Evolutionary conservation across 2,329 filamentous ascomycete species (phyloP).

Genomic region (Pyrenophora tritici-repentis): DNA sequence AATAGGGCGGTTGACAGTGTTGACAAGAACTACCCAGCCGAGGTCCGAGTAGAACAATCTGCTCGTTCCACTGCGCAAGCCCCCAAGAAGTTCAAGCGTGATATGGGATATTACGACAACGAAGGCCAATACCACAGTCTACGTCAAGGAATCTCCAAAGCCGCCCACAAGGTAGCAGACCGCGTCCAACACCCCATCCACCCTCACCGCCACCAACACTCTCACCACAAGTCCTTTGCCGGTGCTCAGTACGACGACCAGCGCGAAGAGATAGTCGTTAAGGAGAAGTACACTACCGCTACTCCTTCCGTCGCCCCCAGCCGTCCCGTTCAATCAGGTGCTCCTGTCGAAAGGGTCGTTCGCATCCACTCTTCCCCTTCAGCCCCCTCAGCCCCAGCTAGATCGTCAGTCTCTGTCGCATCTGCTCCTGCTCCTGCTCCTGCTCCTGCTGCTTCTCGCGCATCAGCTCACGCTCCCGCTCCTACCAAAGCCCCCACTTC

Average conservation of each 20-base stretch:
- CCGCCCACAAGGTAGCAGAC: constrained; percentile 58
- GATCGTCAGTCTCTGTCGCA: constrained; percentile 58
- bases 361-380: constrained; percentile 48
- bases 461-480: constrained; percentile 21
- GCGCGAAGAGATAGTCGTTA: constrained; percentile 55
- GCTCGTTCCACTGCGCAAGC: constrained; percentile 59
- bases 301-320: constrained; percentile 35
- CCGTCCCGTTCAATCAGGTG: constrained; percentile 46
- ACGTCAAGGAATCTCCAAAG: constrained; percentile 71
- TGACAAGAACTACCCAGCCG: constrained; percentile 47
- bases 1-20: constrained; percentile 42
- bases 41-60: constrained; percentile 58
- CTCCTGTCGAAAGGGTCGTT: constrained; percentile 40
- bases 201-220: constrained; percentile 58
- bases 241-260: constrained; percentile 41
- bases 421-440: constrained; percentile 84
- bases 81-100: constrained; percentile 58
- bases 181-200: constrained; percentile 67
- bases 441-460: constrained; percentile 71
- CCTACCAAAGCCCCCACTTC: constrained; percentile 14
- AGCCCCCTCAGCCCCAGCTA: constrained; percentile 38
- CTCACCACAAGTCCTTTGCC: constrained; percentile 43
- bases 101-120: constrained; percentile 83
- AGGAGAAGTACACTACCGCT: constrained; percentile 50
- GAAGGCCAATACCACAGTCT: constrained; percentile 76